phyloP scores from a whole-genome alignment of 306 rosid species.

The Cucumis cinereus region DNA sequence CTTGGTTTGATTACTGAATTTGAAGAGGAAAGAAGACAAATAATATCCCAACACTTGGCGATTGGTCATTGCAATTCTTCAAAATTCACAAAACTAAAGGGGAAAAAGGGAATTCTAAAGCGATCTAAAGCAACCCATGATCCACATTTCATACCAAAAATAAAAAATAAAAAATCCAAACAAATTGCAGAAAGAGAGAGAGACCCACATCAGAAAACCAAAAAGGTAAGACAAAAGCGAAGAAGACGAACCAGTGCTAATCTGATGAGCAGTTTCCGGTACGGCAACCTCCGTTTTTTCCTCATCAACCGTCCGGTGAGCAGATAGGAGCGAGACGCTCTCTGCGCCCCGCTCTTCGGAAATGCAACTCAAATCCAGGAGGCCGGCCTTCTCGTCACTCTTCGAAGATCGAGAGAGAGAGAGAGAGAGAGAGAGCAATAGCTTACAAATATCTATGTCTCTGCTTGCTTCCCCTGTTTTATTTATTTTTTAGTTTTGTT shows the following conservation, averaged over 20 bases:
- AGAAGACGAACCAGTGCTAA: conserved; percentile 44
- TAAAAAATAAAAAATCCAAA: background rate
- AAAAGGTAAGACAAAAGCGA: background rate
- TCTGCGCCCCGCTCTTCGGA: background rate
- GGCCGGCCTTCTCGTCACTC: background rate
- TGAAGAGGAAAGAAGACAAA: background rate
- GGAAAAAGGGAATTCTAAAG: background rate
- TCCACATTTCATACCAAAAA: too few relatives aligned
- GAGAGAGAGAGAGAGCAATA: background rate
- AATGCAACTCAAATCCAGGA: conserved; percentile 19
- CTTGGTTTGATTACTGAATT: background rate
- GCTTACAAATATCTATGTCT: background rate
- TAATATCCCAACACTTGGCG: background rate
- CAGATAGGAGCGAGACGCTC: background rate
- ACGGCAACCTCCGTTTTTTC: conserved; percentile 12
- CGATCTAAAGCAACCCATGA: background rate
- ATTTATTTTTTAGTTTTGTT: too few relatives aligned
- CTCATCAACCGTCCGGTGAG: conserved; percentile 3
- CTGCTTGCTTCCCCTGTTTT: background rate
- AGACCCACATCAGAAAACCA: background rate
- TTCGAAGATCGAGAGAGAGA: background rate
- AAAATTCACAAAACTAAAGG: background rate
- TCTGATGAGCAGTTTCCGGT: conserved; percentile 86
- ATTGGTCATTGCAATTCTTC: background rate
- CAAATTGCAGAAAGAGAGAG: background rate